Percentiles rank a stretch among this genome's conserved stretches.
Conservation (phyloP, 306 rosid genomes). For the Arachis hypogaea region DNA sequence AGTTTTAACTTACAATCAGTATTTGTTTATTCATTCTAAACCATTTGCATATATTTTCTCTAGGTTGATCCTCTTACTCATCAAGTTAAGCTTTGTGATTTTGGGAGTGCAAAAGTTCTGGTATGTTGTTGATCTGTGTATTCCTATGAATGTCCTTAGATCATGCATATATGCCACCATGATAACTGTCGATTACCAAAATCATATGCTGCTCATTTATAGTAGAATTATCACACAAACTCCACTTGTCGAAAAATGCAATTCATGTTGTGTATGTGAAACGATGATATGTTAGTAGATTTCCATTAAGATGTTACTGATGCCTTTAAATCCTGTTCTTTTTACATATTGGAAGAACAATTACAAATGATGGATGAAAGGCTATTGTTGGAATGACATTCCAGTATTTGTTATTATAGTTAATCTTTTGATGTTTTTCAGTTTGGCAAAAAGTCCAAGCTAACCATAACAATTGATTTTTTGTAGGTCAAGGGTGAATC, state of each 20-base stretch:
- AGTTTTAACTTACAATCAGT: constrained; percentile 9
- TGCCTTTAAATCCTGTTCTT: background rate
- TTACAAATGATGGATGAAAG: constrained; percentile 23
- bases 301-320: constrained; percentile 21
- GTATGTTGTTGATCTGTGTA: constrained; percentile 46
- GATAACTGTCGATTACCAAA: background rate
- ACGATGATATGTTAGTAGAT: constrained; percentile 20
- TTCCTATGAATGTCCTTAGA: constrained; percentile 4
- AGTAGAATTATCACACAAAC: constrained; percentile 16
- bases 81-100: constrained; percentile 93
- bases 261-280: constrained; percentile 13
- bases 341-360: constrained; percentile 22
- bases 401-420: constrained; percentile 25
- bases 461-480: constrained; percentile 23
- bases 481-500: constrained; percentile 84
- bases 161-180: background rate
- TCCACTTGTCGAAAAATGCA: constrained; percentile 24
- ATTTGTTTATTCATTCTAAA: constrained; percentile 14
- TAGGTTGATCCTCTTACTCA: constrained; percentile 95
- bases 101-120: constrained; percentile 95
- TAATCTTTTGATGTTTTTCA: constrained; percentile 5
- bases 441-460: constrained; percentile 10
- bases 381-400: constrained; percentile 21
- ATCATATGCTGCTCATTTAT: constrained; percentile 14
- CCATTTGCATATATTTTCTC: constrained; percentile 27